Evolutionary conservation across 352 stramenopile genomes (phyloP), one percentile per base, ranked within the genome.

Genomic region (Phytophthora pini): DNA sequence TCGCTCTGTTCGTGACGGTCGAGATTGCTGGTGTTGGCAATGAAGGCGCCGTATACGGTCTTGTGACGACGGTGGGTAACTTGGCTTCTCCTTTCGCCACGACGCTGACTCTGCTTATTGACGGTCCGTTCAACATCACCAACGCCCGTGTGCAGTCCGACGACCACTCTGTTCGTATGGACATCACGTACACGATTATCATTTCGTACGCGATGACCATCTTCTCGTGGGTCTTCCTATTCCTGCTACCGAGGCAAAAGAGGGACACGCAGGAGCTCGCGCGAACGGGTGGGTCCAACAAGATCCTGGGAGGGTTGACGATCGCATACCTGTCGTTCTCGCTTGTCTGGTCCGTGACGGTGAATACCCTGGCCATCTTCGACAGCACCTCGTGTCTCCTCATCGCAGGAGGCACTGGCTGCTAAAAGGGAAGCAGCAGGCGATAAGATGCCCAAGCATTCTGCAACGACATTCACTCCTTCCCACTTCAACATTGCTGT

Each of bases 291-390:
- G 41, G 50, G 1, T 67, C 50, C 24, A 67, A 24, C n/a, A 54
- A 31, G n/a, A 24, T 61, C 2, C n/a, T 61, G 6, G 58, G 58
- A 8, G 58, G 58, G 1, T 26, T 67, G 3, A 67, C 59, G 22
- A 61, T 61, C 43, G 50, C 22, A 8, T 55, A 56, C 43, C 27
- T 67, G 26, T 38, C 50, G 1, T 61, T 67, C 43, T 67, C 59
- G 12, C 59, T 67, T 4, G 43, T 61, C 10, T 67, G 59, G 59
- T 67, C 50, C 12, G 40, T 61, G 5, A 61, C 59, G 0, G 50
- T 67, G 6, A 67, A 67, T n/a, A 67, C 50, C 6, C 43, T 67
- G 3, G 59, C 59, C 32, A 67, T 67, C 22, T 67, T 67, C 32
- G 59, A 61, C 43, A 61, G 59, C 41, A 67, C 50, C 0, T 67